Evolutionary conservation across 1,284 basidiomycete species (phyloP).

Genomic region (Cutaneotrichosporon cutaneum): DNA sequence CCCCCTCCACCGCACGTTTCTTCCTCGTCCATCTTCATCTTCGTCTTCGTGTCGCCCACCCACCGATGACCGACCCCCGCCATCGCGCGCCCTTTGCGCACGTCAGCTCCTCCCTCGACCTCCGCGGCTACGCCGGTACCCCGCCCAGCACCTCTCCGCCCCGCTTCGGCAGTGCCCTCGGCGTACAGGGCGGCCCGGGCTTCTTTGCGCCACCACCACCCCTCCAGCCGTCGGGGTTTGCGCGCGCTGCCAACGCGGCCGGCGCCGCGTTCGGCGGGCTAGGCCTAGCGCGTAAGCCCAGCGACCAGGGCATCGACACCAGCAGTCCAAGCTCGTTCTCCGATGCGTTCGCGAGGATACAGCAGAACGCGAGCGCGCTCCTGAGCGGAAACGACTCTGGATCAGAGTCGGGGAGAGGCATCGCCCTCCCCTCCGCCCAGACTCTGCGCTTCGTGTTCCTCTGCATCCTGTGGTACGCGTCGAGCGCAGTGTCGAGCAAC

Average conservation of each 20-base stretch:
- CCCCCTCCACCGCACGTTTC: slow-evolving; percentile 2
- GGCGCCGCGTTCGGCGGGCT: slow-evolving; percentile 11
- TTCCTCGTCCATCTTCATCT: not conserved
- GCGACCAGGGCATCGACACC: slow-evolving; percentile 11
- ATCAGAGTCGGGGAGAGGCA: not conserved
- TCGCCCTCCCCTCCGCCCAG: slow-evolving; percentile 30
- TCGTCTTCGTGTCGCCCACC: slow-evolving; percentile 2
- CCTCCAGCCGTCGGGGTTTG: not conserved
- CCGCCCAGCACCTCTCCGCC: slow-evolving; percentile 6
- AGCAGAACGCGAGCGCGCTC: not conserved
- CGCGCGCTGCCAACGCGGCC: slow-evolving; percentile 4
- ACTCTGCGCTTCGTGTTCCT: slow-evolving; percentile 50
- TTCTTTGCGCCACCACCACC: slow-evolving; percentile 14
- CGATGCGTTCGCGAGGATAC: slow-evolving; percentile 2
- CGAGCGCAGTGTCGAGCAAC: slow-evolving; percentile 53
- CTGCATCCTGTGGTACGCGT: slow-evolving; percentile 53
- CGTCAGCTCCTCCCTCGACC: slow-evolving; percentile 26
- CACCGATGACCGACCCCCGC: slow-evolving; percentile 37
- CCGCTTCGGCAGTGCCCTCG: slow-evolving; percentile 1
- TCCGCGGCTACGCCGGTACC: slow-evolving; percentile 9
- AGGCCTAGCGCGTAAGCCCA: slow-evolving; percentile 17
- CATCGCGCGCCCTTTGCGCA: slow-evolving; percentile 48
- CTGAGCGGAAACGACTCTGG: not conserved
- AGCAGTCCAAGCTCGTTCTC: not conserved
- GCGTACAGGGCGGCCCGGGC: slow-evolving; percentile 15